Evolutionary conservation across 768 basidiomycete species (phyloP).

Genomic region (Leccinum longicurvipes): DNA sequence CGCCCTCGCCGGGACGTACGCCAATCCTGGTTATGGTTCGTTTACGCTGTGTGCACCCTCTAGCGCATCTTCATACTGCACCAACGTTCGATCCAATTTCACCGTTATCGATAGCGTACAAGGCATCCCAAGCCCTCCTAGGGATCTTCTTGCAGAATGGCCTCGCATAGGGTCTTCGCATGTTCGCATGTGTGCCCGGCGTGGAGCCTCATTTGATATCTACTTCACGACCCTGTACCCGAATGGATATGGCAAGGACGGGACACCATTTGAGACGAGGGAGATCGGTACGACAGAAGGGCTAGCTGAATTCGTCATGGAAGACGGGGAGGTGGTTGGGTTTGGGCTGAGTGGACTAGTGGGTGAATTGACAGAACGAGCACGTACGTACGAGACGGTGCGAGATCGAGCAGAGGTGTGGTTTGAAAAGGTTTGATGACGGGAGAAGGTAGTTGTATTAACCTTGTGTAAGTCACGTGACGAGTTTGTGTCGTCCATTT

Average conservation of each 20-base stretch:
- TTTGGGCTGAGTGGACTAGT: slow-evolving; percentile 24
- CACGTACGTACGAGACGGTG: slow-evolving; percentile 17
- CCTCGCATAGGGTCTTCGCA: slow-evolving; percentile 37
- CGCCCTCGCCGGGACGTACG: slow-evolving; percentile 36
- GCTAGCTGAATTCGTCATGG: slow-evolving; percentile 22
- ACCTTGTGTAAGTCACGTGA: too few relatives aligned
- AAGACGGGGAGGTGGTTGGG: slow-evolving; percentile 28
- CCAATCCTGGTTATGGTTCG: slow-evolving; percentile 36
- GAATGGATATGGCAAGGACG: slow-evolving; percentile 37
- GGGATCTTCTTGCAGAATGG: slow-evolving; percentile 32
- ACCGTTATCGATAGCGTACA: slow-evolving; percentile 19
- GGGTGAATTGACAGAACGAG: slow-evolving; percentile 18
- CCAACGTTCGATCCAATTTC: slow-evolving; percentile 28
- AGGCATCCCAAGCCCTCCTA: neutral
- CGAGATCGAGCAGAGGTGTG: slow-evolving; percentile 30
- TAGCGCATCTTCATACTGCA: slow-evolving; percentile 22
- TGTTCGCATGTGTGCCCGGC: slow-evolving; percentile 26
- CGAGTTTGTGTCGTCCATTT: too few relatives aligned
- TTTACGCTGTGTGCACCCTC: slow-evolving; percentile 36
- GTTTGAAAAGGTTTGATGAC: slow-evolving; percentile 24
- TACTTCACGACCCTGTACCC: slow-evolving; percentile 32
- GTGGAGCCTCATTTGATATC: slow-evolving; percentile 21
- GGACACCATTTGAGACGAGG: slow-evolving; percentile 30
- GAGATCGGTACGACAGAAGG: slow-evolving; percentile 1
- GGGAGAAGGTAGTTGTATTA: neutral